Percentiles rank a stretch among this genome's conserved stretches.
phyloP scores from a whole-genome alignment of 2,329 filamentous ascomycete genomes.

The Sarocladiaceae sp. region DNA sequence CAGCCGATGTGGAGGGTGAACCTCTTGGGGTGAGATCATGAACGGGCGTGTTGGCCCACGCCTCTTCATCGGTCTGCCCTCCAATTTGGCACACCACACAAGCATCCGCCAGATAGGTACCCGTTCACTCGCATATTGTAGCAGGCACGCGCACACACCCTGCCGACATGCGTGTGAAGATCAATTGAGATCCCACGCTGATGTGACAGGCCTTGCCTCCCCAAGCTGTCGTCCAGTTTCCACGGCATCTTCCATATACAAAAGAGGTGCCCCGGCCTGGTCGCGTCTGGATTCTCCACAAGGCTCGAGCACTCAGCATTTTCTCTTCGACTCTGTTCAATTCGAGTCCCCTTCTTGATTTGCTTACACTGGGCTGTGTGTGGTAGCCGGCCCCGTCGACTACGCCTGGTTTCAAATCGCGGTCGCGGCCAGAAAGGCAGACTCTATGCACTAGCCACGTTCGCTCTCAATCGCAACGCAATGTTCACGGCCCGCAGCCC shows the following conservation, averaged over 20 bases:
- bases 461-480: neutral
- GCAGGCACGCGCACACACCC: conserved; percentile 7
- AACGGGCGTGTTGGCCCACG: neutral
- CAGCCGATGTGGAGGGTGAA: conserved; percentile 5
- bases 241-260: conserved; percentile 5
- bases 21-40: neutral
- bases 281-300: conserved; percentile 4
- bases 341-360: neutral
- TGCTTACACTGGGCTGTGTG: too few species aligned
- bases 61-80: neutral
- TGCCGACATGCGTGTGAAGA: conserved; percentile 6
- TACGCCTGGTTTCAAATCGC: neutral
- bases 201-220: neutral
- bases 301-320: neutral
- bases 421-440: conserved; percentile 9
- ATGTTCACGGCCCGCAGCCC: neutral
- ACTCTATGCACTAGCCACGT: conserved; percentile 5
- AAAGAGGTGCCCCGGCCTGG: conserved; percentile 7
- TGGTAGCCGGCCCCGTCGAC: neutral
- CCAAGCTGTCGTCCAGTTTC: neutral
- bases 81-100: conserved; percentile 1
- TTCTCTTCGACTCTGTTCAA: neutral
- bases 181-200: conserved; percentile 7
- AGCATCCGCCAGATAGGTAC: conserved; percentile 6
- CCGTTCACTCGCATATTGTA: conserved; percentile 6